Base-by-base conservation (phyloP, 140 eudicot species). In the Artemisia princeps region DNA sequence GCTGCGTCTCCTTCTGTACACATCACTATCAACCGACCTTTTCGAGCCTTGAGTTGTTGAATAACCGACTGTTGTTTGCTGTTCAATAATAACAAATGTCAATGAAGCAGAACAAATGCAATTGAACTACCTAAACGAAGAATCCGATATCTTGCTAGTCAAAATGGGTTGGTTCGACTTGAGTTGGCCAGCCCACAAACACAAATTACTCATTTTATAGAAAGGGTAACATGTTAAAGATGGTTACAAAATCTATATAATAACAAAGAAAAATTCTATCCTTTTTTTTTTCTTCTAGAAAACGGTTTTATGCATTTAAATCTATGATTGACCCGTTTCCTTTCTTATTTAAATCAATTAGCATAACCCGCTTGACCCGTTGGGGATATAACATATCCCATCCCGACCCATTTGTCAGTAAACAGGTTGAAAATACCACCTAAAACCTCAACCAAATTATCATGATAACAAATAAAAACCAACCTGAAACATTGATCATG, bases 21-120 rank as follows among this genome's bases (percentile, higher is more conserved):
- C 96, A 92, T 88, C 65, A 92, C 96, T n/a, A 92, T 79, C 51
- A 92, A 77, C 33, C 96, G 83, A 8, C 96, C 99, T 84, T 88
- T 88, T 53, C 96, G 83, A 40, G 99, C 99, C 86, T 86, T 87
- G 53, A 92, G 96, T 72, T 92, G 99, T 75, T 92, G 99, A 72
- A 92, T 92, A 33, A 92, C 99, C 0, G 99, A 92, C 52, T 88
- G 95, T 50, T 92, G 99, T 78, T 92, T 88, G 82, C 96, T 92
- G 89, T 67, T 62, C 24, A 73, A 65, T 11, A 53, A 6, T 1
- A 44, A 53, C 20, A 70, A 51, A 33, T 6, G 46, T 76, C 20
- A 73, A 75, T 37, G 46, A 58, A 75, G 9, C 20, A 57, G 37
- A 49, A 58, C 20, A 52, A 48, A 4, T 60, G 54, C 61, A 73